Base-by-base conservation (phyloP, 139 green algal species). In the Parachlorella kessleri region DNA sequence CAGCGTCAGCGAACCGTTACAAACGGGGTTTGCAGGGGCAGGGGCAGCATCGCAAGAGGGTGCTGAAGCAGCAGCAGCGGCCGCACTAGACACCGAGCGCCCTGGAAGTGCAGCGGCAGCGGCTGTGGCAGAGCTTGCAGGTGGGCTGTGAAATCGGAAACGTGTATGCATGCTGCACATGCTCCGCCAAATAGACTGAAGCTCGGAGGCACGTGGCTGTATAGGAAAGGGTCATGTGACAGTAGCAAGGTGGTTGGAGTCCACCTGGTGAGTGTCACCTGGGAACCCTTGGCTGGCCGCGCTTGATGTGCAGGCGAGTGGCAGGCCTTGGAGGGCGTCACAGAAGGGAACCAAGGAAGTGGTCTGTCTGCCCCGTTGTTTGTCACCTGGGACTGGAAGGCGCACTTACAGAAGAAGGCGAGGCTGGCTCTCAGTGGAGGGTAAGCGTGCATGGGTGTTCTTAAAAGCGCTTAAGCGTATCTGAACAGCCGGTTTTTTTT, bases 341-440 rank as follows among this genome's bases (percentile, higher is more conserved):
- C n/a, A n/a, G n/a, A n/a, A n/a, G n/a, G n/a, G n/a, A n/a, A n/a
- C n/a, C n/a, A n/a, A n/a, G n/a, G n/a, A n/a, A n/a, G n/a, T n/a
- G n/a, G n/a, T n/a, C n/a, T n/a, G 21, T 18, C 48, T 59, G 48
- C 14, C 21, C 75, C 73, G 40, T 64, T 80, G 21, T 73, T 80
- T 66, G 64, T 66, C 7, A 38, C 41, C 48, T 59, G 48, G 0
- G 68, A 80, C 40, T 80, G 75, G 75, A 67, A 73, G 40, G 75
- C 33, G 9, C 32, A 66, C 59, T 66, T 73, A 64, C 64, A 80
- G 64, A 65, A 66, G 21, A 54, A 53, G 3, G 64, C 75, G 1
- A 42, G 75, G 63, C 53, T 80, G 30, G 75, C 64, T 18, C 73
- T 35, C 40, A 66, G 75, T 33, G 75, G 75, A 65, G 71, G 75